Percentiles rank a stretch among this genome's conserved stretches.
These are phyloP conservation scores for Saccharomycopsis selenospora DNA, from an alignment of 805 yeast genomes.

Conservation along the genomic window DNA sequence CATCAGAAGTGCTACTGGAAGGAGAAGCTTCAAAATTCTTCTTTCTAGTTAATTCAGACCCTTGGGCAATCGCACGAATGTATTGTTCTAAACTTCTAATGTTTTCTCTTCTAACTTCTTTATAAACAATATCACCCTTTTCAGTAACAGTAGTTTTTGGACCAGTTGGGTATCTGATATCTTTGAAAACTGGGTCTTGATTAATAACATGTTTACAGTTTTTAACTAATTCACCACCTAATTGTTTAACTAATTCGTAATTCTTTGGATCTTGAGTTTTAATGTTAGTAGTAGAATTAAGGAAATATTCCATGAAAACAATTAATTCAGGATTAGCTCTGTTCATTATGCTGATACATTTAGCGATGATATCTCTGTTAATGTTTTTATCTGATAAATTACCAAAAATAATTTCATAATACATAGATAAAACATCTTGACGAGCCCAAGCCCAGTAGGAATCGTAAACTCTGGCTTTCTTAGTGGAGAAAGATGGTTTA, in stretches of 20 bases:
- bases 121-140: slow-evolving; percentile 79
- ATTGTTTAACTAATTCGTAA: slow-evolving; percentile 77
- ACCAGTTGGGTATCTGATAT: slow-evolving; percentile 88
- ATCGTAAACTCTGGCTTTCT: slow-evolving; percentile 93
- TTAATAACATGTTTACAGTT: slow-evolving; percentile 84
- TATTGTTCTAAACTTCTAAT: slow-evolving; percentile 94
- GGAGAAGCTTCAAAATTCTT: slow-evolving; percentile 65
- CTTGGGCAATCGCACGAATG: slow-evolving; percentile 93
- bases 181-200: slow-evolving; percentile 88
- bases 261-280: slow-evolving; percentile 66
- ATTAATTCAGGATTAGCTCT: slow-evolving; percentile 89
- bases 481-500: slow-evolving; percentile 78
- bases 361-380: slow-evolving; percentile 93
- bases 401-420: slow-evolving; percentile 94
- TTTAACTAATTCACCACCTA: slow-evolving; percentile 91
- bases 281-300: slow-evolving; percentile 52
- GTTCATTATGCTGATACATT: slow-evolving; percentile 96
- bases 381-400: slow-evolving; percentile 74
- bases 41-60: slow-evolving; percentile 74
- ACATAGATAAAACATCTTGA: slow-evolving; percentile 90
- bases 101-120: slow-evolving; percentile 80
- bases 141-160: slow-evolving; percentile 85
- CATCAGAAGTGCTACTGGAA: slow-evolving; percentile 44
- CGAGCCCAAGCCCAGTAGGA: slow-evolving; percentile 99
- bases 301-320: slow-evolving; percentile 89